Evolutionary conservation across 345 rosid species (phyloP), one percentile per base, ranked within the genome.

Genomic region (Acer campestre): DNA sequence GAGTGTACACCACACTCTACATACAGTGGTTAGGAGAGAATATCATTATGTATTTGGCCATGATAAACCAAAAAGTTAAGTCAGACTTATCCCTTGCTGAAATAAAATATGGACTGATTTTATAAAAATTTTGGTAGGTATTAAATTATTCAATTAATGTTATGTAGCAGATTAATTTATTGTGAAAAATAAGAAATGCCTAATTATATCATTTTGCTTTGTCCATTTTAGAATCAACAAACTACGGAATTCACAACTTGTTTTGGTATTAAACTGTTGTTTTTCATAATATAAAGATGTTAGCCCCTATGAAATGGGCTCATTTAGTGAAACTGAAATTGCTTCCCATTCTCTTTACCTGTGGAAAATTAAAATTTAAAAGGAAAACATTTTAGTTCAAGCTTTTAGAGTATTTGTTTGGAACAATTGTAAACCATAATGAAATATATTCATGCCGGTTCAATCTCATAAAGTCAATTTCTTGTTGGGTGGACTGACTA

Each of bases 391-490:
- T 61, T 31, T 9, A 51, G 12, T 61, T 38, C 11, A 51, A 35
- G 8, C 3, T 61, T 73, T 77, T 31, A 66, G 22, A 56, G 40
- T 27, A 12, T 27, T 51, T 51, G 53, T 53, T 70, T 25, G 62
- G 44, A 70, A 29, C 23, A 22, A 66, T 49, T 25, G 8, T 46
- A 56, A 29, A 65, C 25, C 20, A 70, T 70, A 53, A 29, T 70
- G 20, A 29, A 17, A 4, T 35, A 4, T 18, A 61, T 42, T 42
- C 20, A 66, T 17, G 40, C 18, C 53, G 23, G n/a, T 70, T 27
- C 69, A 35, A 44, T 56, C 16, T 59, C 63, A 71, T 35, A 16
- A 55, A 71, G 75, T 35, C 49, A 61, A 53, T 69, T 48, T 62
- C 61, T 62, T 68, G 58, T 35, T 14, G 38, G 74, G 31, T 35